Percentiles rank a stretch among this genome's conserved stretches.
Evolutionary conservation across 163 green algal genomes (phyloP).

Genomic region (Scenedesmus sp.): DNA sequence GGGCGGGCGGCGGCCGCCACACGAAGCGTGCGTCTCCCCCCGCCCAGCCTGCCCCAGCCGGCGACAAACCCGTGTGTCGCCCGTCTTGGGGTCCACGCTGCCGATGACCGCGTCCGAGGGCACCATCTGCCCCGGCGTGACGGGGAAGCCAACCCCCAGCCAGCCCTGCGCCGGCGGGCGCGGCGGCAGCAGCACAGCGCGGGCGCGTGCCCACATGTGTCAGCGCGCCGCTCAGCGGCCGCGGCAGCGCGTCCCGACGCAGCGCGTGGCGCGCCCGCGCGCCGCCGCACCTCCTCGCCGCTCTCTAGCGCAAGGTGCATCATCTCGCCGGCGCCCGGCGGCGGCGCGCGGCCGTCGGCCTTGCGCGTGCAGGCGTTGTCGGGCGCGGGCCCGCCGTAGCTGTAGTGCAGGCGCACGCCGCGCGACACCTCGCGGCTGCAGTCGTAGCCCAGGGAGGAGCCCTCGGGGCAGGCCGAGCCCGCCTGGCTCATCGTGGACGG

Average conservation of each 20-base stretch:
- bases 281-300: not conserved
- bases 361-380: conserved; percentile 22
- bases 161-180: conserved; percentile 22
- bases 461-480: not conserved
- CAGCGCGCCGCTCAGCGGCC: not conserved
- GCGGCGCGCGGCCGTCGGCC: not conserved
- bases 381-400: not conserved
- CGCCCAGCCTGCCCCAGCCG: not conserved
- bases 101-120: conserved; percentile 32
- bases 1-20: too few relatives aligned
- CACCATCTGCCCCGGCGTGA: conserved; percentile 15
- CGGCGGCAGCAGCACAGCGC: too few relatives aligned
- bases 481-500: not conserved
- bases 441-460: conserved; percentile 12
- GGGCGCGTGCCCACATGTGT: too few relatives aligned
- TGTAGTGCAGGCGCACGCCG: conserved; percentile 25
- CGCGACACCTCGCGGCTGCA: conserved; percentile 12
- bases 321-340: not conserved
- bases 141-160: conserved; percentile 20
- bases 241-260: too few relatives aligned
- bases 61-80: not conserved
- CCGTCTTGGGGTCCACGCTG: conserved; percentile 4
- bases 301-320: conserved; percentile 37
- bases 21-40: too few relatives aligned
- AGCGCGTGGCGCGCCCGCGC: too few relatives aligned